A percentile compares a stretch with the other conserved stretches of the same genome.
phyloP scores from a whole-genome alignment of 345 rosid genomes.

The Chamaenerion angustifolium region DNA sequence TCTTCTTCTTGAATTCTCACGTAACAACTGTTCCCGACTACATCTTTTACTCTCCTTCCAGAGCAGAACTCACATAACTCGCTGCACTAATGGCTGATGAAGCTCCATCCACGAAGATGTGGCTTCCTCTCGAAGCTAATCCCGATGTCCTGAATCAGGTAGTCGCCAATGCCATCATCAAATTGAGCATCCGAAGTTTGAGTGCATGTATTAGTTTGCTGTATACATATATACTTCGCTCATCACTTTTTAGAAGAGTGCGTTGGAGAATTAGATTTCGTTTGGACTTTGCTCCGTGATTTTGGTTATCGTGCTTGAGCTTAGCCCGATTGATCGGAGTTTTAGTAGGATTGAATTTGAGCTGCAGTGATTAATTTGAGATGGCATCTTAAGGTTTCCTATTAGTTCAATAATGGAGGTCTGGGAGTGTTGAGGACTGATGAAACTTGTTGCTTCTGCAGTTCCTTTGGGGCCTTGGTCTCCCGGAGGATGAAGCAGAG shows the following conservation, averaged over 20 bases:
- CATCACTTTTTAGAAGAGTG: no score
- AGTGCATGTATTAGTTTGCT: no score
- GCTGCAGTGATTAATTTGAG: background rate
- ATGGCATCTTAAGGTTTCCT: no score
- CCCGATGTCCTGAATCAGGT: conserved; percentile 98
- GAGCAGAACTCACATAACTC: background rate
- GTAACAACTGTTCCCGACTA: no score
- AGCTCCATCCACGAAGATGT: conserved; percentile 49
- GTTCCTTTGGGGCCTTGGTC: conserved; percentile 90
- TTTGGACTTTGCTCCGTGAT: no score
- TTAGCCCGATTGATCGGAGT: no score
- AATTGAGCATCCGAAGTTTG: background rate
- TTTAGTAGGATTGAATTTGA: no score
- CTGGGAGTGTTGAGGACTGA: background rate
- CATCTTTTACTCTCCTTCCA: background rate
- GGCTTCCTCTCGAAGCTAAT: conserved; percentile 99
- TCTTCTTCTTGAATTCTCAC: no score
- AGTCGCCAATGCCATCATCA: background rate
- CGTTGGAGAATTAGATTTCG: no score
- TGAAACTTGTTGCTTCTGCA: conserved; percentile 15
- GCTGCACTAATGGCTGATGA: conserved; percentile 40
- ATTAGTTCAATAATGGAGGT: no score
- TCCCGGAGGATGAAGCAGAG: conserved; percentile 48
- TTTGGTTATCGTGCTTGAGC: no score
- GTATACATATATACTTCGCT: no score